Evolutionary conservation across 2,329 filamentous ascomycete genomes (phyloP), one percentile per base, ranked within the genome.

Genomic region (Aspergillus sp.): DNA sequence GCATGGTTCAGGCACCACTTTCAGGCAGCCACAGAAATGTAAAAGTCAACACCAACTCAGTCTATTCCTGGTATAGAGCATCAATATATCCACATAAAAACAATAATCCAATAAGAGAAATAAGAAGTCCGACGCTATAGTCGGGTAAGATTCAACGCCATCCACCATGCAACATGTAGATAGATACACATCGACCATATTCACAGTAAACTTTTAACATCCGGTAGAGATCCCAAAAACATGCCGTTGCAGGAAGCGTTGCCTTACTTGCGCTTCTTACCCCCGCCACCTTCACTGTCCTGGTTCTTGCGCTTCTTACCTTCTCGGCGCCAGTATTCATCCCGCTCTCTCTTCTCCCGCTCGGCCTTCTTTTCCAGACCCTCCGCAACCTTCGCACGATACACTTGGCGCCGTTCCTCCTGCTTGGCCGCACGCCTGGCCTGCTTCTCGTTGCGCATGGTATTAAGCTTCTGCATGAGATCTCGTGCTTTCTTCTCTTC

Each of bases 291-390:
- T 19, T 80, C 83, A 54, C 81, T 82, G 19, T 79, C 81, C 66
- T 82, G 79, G 36, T 82, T 82, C 75, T 85, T 87, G 67, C 89
- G 82, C 81, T 91, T 91, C 81, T 89, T 91, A 8, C 95, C 95
- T 79, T 99, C 96, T 70, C 88, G 88, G 70, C 87, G 83, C 95
- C 95, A 99, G 73, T 88, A 99, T 69, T 96, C 93, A 75, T 96
- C 90, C 73, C 88, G 90, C 81, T 99, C 94, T 70, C 87, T 87
- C 86, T 93, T 96, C 82, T 98, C 93, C 55, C 93, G 83, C 62
- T 88, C 91, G 60, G 85, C 85, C 79, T 91, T 90, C 86, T 92
- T 96, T 84, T 96, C 92, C 71, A 88, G 83, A 71, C 88, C 88
- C 71, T 91, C 91, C 7, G 86, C 89, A 42, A 97, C 84, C 83